Base-by-base conservation (phyloP, 306 rosid genomes). In the Rosa chinensis region DNA sequence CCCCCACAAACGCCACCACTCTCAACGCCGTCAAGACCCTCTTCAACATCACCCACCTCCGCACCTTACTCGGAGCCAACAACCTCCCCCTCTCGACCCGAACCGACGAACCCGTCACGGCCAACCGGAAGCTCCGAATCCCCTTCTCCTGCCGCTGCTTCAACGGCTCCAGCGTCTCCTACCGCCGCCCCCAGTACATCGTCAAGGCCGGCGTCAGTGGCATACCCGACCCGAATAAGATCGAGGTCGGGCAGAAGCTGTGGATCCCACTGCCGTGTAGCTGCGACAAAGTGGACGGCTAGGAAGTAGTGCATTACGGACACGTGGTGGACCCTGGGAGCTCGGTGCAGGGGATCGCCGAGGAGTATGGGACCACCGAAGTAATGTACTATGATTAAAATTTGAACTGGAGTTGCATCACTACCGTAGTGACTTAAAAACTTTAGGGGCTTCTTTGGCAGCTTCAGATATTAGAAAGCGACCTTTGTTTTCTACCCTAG, bases 181-280 rank as follows among this genome's bases (percentile, higher is more conserved):
- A 88, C 75, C 0, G 12, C 0, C 59, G 13, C 4, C 98, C 98
- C 0, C 1, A 12, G 0, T 94, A 94, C 88, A 75, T 49, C 20
- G 87, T 94, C 6, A 40, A 23, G 49, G 7, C 42, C 2, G 86
- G 52, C 1, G 89, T 75, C 0, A 95, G 88, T 76, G 21, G 63
- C 0, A 35, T 95, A 1, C 0, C 81, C 0, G 25, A 89, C 55
- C 21, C 83, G 14, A 11, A 35, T 8, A 2, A 16, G 10, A 94
- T 94, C 25, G 0, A 0, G 0, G 12, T 42, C 0, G 95, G 93
- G 5, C 86, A 77, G 81, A 6, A 50, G 17, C 25, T 94, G 72
- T 72, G 78, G 89, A 89, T 94, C 77, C 99, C 99, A 0, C 74
- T 95, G 62, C 99, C 98, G 0, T 95, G 99, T 63, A 92, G 99